Evolutionary conservation across 140 eudicot species (phyloP).

Genomic region (Oenanthe javanica): DNA sequence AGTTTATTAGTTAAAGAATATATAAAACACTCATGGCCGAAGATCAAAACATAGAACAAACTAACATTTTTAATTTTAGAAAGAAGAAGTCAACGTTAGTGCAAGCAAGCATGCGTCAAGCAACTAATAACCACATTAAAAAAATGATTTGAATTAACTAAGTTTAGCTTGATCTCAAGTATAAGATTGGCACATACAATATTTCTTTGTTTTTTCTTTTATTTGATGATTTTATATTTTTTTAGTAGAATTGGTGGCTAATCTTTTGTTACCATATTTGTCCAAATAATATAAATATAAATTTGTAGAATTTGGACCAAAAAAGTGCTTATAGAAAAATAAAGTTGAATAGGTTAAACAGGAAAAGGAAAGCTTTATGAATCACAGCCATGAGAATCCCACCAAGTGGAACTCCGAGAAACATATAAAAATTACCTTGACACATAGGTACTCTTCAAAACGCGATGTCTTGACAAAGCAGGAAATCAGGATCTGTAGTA

Average conservation of each 20-base stretch:
- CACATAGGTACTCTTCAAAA: slow-evolving; percentile 83
- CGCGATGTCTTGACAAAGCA: slow-evolving; percentile 97
- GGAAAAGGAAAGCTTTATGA: neutral
- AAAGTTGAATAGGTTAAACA: neutral
- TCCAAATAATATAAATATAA: neutral
- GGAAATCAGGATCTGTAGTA: slow-evolving; percentile 67
- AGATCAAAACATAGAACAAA: neutral
- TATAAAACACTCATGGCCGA: neutral
- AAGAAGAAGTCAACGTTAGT: neutral
- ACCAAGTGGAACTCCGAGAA: neutral
- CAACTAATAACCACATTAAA: neutral
- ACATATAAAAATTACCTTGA: slow-evolving; percentile 48
- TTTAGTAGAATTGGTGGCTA: neutral
- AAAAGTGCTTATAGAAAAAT: neutral
- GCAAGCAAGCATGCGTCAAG: neutral
- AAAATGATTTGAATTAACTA: neutral
- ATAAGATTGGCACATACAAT: neutral
- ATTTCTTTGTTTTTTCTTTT: neutral
- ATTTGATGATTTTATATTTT: neutral
- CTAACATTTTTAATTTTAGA: neutral
- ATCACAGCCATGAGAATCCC: neutral
- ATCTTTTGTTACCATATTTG: neutral
- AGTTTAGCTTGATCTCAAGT: neutral
- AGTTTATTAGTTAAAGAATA: neutral
- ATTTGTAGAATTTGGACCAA: neutral